Percentiles rank a stretch among this genome's conserved stretches.
phyloP scores from a whole-genome alignment of 176 grass and related monocot genomes.

The Phragmites australis region DNA sequence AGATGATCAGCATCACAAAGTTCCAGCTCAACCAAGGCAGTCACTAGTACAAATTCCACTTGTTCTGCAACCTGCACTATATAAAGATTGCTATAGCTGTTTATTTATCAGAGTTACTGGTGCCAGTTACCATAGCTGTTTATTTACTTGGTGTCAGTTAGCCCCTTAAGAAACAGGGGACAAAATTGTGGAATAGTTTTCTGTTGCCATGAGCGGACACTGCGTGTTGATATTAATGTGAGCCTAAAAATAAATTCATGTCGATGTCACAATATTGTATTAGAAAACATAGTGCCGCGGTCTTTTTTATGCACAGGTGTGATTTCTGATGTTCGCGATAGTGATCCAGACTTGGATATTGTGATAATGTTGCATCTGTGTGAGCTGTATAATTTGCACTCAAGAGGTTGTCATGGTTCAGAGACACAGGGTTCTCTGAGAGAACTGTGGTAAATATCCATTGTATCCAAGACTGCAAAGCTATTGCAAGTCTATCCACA shows the following conservation, averaged over 20 bases:
- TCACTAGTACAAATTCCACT: not conserved
- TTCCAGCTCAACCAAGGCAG: not conserved
- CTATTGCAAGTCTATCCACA: conserved; percentile 4
- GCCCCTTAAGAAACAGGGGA: conserved; percentile 1
- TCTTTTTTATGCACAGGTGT: not conserved
- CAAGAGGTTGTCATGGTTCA: not conserved
- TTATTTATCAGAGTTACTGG: conserved; percentile 28
- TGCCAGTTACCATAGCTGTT: not conserved
- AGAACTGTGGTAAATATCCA: not conserved
- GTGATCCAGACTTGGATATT: not conserved
- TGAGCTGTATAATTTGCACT: not conserved
- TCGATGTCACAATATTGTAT: not conserved
- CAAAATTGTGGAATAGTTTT: conserved; percentile 7
- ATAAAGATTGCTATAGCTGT: conserved; percentile 15
- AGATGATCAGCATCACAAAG: not conserved
- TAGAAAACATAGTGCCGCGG: not conserved
- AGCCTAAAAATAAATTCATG: conserved; percentile 14
- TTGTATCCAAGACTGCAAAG: not conserved
- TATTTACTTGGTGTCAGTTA: conserved; percentile 6
- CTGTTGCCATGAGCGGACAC: not conserved
- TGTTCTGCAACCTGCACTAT: not conserved
- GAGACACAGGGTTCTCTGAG: not conserved
- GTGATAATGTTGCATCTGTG: conserved; percentile 1
- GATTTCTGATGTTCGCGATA: not conserved
- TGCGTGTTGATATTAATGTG: not conserved